Percentiles rank a stretch among this genome's conserved stretches.
These are phyloP conservation scores for Teratosphaeriaceae sp. DNA, from an alignment of 2,329 filamentous ascomycete species.

Conservation along the genomic window DNA sequence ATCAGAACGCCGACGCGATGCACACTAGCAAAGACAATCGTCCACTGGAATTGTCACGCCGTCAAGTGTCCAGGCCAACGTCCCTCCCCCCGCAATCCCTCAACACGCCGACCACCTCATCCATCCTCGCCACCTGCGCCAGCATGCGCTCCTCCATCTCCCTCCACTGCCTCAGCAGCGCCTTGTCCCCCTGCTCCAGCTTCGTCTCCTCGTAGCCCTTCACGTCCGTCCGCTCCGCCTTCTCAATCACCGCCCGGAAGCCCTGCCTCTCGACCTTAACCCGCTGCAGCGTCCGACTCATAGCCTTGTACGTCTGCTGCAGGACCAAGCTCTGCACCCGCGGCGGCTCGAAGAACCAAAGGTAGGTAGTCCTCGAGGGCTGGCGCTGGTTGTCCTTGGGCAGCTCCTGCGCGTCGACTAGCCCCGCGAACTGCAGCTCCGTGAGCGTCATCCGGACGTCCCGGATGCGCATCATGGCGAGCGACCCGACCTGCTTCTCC, in stretches of 20 bases:
- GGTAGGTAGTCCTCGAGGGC: conserved; percentile 77
- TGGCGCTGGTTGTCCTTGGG: conserved; percentile 78
- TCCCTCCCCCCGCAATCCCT: conserved; percentile 50
- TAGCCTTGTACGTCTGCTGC: conserved; percentile 80
- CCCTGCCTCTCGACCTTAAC: conserved; percentile 68
- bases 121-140: conserved; percentile 70
- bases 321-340: conserved; percentile 64
- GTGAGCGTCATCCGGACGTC: conserved; percentile 81
- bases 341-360: conserved; percentile 84
- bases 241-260: conserved; percentile 65
- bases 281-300: conserved; percentile 78
- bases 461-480: conserved; percentile 76
- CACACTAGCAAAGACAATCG: not conserved
- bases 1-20: conserved; percentile 11
- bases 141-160: conserved; percentile 63
- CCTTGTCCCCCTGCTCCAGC: conserved; percentile 66
- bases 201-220: conserved; percentile 76
- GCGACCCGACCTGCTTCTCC: conserved; percentile 76
- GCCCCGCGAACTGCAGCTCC: conserved; percentile 76
- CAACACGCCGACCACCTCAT: conserved; percentile 77
- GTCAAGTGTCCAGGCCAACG: conserved; percentile 9
- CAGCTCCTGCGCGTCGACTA: conserved; percentile 89
- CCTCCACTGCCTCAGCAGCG: conserved; percentile 58
- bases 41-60: not conserved
- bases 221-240: conserved; percentile 80